Evolutionary conservation across 2,329 filamentous ascomycete species (phyloP).

Genomic region (Lizonia empirigonia): DNA sequence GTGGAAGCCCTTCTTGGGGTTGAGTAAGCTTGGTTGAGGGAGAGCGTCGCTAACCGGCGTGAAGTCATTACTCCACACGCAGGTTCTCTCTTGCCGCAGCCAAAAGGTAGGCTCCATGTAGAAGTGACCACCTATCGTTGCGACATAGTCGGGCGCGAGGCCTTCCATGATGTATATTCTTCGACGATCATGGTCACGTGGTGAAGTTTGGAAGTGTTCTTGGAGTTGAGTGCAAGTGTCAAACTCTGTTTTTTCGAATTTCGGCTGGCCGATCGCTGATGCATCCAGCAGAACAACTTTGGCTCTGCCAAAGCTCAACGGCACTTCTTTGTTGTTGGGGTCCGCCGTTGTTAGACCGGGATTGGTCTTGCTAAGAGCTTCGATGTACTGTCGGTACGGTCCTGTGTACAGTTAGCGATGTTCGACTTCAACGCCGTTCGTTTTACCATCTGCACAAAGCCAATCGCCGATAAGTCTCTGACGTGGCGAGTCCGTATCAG

Average conservation of each 20-base stretch:
- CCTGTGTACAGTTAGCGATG: slow-evolving; percentile 26
- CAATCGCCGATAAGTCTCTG: slow-evolving; percentile 29
- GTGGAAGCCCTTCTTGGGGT: slow-evolving; percentile 36
- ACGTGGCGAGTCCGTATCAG: not conserved
- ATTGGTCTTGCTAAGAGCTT: slow-evolving; percentile 35
- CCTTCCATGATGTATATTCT: slow-evolving; percentile 45
- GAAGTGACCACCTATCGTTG: slow-evolving; percentile 38
- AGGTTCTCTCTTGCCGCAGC: slow-evolving; percentile 41
- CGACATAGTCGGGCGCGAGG: slow-evolving; percentile 36
- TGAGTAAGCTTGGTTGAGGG: slow-evolving; percentile 37
- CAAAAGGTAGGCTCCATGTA: slow-evolving; percentile 45
- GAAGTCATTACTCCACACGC: slow-evolving; percentile 45
- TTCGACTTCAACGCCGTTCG: no score
- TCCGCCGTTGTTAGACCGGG: slow-evolving; percentile 38
- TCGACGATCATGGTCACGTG: slow-evolving; percentile 19
- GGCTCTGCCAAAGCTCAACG: slow-evolving; percentile 22
- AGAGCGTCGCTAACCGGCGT: slow-evolving; percentile 43
- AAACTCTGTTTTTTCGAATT: slow-evolving; percentile 29
- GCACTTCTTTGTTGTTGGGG: slow-evolving; percentile 29
- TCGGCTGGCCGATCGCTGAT: slow-evolving; percentile 9
- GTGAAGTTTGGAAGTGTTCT: slow-evolving; percentile 21
- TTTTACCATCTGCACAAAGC: slow-evolving; percentile 39
- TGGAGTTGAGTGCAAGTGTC: slow-evolving; percentile 20
- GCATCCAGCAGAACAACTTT: slow-evolving; percentile 36
- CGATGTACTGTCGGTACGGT: slow-evolving; percentile 38